A percentile compares a stretch with the other conserved stretches of the same genome.
Evolutionary conservation across 2,329 filamentous ascomycete species (phyloP).

Genomic region (Aspergillus vadensis): DNA sequence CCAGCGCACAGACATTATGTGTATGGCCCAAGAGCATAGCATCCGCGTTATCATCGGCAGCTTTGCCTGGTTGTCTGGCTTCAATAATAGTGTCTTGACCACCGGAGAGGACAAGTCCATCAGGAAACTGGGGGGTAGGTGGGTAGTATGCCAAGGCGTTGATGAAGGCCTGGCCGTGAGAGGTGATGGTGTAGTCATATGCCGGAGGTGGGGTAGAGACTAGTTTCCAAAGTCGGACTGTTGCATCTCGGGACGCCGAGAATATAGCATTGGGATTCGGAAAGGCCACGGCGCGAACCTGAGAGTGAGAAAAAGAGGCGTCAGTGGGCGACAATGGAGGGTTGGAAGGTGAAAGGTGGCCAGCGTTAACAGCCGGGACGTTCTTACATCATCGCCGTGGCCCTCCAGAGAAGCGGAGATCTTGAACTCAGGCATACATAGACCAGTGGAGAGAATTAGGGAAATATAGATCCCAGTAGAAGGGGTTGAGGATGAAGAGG

Average conservation of each 20-base stretch:
- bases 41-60: constrained; percentile 75
- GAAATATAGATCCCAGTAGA: background rate
- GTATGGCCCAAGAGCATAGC: constrained; percentile 82
- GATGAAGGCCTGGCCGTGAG: constrained; percentile 80
- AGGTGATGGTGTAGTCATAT: constrained; percentile 77
- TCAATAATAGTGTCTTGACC: constrained; percentile 94
- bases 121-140: constrained; percentile 66
- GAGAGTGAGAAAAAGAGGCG: constrained; percentile 37
- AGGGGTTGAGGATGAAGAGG: background rate
- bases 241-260: constrained; percentile 88
- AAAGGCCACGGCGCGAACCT: constrained; percentile 88
- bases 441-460: constrained; percentile 14
- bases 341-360: constrained; percentile 16
- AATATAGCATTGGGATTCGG: constrained; percentile 71
- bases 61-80: constrained; percentile 70
- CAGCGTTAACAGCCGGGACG: constrained; percentile 20
- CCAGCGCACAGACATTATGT: constrained; percentile 84
- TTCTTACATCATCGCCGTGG: constrained; percentile 87
- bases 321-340: constrained; percentile 42
- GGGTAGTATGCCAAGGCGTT: constrained; percentile 80
- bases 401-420: constrained; percentile 86
- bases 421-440: constrained; percentile 79
- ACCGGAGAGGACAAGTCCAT: constrained; percentile 82
- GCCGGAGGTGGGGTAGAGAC: constrained; percentile 64
- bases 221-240: constrained; percentile 82